Evolutionary conservation across 208 protist species (phyloP).

Genomic region (Wallacemonas collosoma): DNA sequence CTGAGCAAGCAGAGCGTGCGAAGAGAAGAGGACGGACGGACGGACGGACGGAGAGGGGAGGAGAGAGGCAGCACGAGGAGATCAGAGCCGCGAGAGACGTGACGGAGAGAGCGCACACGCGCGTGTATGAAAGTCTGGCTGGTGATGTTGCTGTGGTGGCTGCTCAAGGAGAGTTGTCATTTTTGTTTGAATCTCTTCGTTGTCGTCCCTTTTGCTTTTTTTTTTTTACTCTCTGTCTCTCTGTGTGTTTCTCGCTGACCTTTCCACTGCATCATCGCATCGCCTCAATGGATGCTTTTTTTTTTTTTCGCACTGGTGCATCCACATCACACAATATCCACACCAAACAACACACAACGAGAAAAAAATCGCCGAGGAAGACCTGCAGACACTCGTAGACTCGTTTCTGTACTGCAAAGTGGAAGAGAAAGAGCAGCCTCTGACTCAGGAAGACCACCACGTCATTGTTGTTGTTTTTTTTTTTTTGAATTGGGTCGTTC

Average conservation of each 20-base stretch:
- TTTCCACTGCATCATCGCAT: background rate
- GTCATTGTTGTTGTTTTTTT: background rate
- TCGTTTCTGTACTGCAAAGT: background rate
- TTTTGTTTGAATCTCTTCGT: background rate
- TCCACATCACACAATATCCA: slow-evolving; percentile 26
- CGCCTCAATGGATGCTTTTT: background rate
- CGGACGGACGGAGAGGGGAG: background rate
- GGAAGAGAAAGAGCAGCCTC: background rate
- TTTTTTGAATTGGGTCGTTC: background rate
- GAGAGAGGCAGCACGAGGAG: background rate
- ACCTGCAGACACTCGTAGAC: background rate
- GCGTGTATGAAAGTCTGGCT: too few relatives aligned
- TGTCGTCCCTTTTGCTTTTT: slow-evolving; percentile 16
- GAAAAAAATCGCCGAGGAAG: background rate
- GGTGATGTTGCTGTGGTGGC: too few relatives aligned
- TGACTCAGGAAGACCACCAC: background rate
- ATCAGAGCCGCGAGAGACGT: too few relatives aligned
- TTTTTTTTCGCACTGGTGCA: slow-evolving; percentile 16
- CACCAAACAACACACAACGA: background rate
- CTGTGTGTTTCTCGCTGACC: background rate
- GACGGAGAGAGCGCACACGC: too few relatives aligned
- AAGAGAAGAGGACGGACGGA: background rate
- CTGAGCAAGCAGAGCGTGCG: background rate
- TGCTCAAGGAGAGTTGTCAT: too few relatives aligned
- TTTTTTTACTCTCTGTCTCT: slow-evolving; percentile 3